Evolutionary conservation across 2,329 filamentous ascomycete genomes (phyloP).

Genomic region (Chrysoporthe puriensis): DNA sequence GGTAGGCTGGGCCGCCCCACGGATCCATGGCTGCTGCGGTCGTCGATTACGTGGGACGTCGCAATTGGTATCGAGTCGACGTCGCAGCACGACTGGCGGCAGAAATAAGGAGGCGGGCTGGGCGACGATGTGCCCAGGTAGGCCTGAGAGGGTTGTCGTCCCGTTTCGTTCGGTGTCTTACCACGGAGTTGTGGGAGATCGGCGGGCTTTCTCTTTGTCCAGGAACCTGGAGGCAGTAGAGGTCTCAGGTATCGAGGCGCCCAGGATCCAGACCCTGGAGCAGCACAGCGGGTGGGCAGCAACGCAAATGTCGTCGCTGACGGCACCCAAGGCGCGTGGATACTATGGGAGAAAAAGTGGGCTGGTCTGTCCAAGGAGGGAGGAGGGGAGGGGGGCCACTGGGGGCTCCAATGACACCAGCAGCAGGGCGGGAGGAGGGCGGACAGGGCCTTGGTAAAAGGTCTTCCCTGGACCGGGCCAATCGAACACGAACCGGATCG

Average conservation of each 20-base stretch:
- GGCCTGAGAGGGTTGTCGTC: not conserved
- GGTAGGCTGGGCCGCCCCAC: slow-evolving; percentile 65
- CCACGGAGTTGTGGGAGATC: slow-evolving; percentile 11
- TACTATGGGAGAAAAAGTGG: slow-evolving; percentile 26
- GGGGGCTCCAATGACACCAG: slow-evolving; percentile 21
- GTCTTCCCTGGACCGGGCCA: slow-evolving; percentile 15
- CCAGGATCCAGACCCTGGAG: slow-evolving; percentile 23
- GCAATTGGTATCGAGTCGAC: slow-evolving; percentile 23
- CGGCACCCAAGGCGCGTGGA: slow-evolving; percentile 20
- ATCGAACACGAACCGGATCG: not conserved
- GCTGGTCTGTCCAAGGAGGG: slow-evolving; percentile 20
- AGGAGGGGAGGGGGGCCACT: slow-evolving; percentile 4
- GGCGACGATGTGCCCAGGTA: slow-evolving; percentile 3
- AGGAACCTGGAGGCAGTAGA: slow-evolving; percentile 12
- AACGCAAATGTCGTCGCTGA: slow-evolving; percentile 24
- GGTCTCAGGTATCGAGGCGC: slow-evolving; percentile 15
- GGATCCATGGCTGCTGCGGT: slow-evolving; percentile 53
- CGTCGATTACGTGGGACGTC: slow-evolving; percentile 28
- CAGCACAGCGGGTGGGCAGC: slow-evolving; percentile 25
- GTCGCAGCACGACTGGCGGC: slow-evolving; percentile 18
- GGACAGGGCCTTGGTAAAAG: slow-evolving; percentile 15
- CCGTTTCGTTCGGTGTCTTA: slow-evolving; percentile 10
- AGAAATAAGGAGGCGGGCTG: slow-evolving; percentile 1
- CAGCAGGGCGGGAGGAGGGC: not conserved
- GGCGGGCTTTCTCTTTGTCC: slow-evolving; percentile 10